Conservation (phyloP, 2,329 filamentous ascomycete genomes). For the Tolypocladium nubicola region DNA sequence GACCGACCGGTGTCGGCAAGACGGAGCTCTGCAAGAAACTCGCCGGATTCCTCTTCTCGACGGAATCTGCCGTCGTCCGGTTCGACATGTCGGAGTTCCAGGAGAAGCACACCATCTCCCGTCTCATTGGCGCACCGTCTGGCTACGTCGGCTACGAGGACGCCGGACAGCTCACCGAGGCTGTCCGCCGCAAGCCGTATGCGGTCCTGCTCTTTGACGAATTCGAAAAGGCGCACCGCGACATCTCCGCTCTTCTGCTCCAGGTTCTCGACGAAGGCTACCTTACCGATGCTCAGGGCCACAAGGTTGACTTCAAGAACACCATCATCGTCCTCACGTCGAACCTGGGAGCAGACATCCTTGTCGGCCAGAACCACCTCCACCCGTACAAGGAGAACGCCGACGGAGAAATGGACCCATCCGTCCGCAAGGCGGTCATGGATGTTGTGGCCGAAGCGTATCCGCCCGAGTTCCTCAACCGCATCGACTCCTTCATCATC, state of each 20-base stretch:
- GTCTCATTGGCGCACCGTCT: constrained; percentile 84
- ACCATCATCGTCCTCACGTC: constrained; percentile 95
- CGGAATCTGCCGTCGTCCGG: constrained; percentile 77
- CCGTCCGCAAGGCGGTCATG: constrained; percentile 73
- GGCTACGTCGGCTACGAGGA: constrained; percentile 97
- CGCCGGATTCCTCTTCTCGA: constrained; percentile 85
- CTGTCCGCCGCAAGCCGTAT: constrained; percentile 88
- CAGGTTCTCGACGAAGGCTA: constrained; percentile 96
- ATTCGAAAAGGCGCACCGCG: constrained; percentile 93
- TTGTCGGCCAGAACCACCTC: constrained; percentile 62
- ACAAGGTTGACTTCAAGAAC: constrained; percentile 94
- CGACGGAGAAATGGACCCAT: constrained; percentile 60
- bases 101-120: constrained; percentile 90
- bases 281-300: constrained; percentile 87
- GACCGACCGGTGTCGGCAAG: constrained; percentile 93
- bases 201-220: constrained; percentile 93
- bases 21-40: constrained; percentile 97
- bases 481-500: constrained; percentile 93
- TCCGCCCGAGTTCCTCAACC: constrained; percentile 90
- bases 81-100: constrained; percentile 99
- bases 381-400: constrained; percentile 52
- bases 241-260: constrained; percentile 83
- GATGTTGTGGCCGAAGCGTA: constrained; percentile 68
- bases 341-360: constrained; percentile 85
- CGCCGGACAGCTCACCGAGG: constrained; percentile 90